Conservation (phyloP, 768 basidiomycete genomes). For the Phanerochaete carnosa region DNA sequence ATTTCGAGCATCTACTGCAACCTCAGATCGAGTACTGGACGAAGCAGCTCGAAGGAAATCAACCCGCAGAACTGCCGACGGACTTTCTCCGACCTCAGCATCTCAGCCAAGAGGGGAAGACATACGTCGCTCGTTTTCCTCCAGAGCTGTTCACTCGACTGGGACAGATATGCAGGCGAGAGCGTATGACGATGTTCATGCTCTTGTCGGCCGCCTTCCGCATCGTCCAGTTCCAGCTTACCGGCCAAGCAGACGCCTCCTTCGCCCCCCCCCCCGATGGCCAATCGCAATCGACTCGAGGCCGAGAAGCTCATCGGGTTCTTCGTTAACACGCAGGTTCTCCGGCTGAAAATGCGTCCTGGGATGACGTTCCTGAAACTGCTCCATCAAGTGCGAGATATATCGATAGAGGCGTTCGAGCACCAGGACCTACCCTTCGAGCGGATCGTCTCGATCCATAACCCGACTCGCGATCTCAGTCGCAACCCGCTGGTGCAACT, state of each 20-base stretch:
- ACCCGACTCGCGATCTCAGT: not conserved
- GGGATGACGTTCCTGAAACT: not conserved
- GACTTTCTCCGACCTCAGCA: not conserved
- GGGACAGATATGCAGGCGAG: not conserved
- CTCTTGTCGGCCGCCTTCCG: not conserved
- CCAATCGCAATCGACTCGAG: conserved; percentile 1
- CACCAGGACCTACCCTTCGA: not conserved
- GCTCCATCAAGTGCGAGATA: not conserved
- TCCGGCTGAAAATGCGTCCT: not conserved
- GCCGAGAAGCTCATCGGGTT: not conserved
- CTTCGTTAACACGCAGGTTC: conserved; percentile 3
- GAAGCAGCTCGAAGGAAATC: not conserved
- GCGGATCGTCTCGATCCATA: not conserved
- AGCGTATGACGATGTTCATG: not conserved
- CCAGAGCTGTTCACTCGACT: not conserved
- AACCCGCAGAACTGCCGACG: not conserved
- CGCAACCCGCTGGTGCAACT: not conserved
- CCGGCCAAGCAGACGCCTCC: not conserved
- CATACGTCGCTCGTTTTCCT: not conserved
- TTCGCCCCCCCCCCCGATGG: not conserved
- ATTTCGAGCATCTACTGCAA: not conserved
- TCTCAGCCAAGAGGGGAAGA: not conserved
- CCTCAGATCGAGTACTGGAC: not conserved
- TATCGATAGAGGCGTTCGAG: not conserved
- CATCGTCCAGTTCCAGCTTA: not conserved